Percentiles rank a stretch among this genome's conserved stretches.
These are phyloP conservation scores for Chaetoceros muelleri DNA, from an alignment of 108 stramenopile genomes.

Conservation along the genomic window DNA sequence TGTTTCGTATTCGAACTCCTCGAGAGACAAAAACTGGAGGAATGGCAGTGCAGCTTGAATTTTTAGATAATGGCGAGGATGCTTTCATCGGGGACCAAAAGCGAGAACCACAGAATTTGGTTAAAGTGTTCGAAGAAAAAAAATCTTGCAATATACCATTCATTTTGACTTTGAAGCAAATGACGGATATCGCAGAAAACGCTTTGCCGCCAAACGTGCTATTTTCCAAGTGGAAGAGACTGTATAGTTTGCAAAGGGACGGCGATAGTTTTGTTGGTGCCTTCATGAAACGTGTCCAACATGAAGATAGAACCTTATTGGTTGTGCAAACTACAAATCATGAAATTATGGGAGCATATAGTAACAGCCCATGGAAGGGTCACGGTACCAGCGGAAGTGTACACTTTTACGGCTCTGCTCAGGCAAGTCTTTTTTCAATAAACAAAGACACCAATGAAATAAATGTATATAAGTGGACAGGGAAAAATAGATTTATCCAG, in stretches of 20 bases:
- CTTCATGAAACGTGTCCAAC: constrained; percentile 50
- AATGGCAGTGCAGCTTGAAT: neutral
- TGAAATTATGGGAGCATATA: constrained; percentile 73
- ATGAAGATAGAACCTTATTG: constrained; percentile 44
- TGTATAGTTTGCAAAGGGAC: constrained; percentile 68
- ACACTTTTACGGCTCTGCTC: constrained; percentile 5
- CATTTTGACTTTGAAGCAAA: constrained; percentile 17
- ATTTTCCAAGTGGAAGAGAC: constrained; percentile 67
- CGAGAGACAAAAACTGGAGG: neutral
- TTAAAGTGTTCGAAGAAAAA: neutral
- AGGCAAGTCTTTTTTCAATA: constrained; percentile 5
- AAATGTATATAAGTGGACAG: constrained; percentile 67
- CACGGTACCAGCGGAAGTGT: constrained; percentile 3
- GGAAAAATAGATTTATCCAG: constrained; percentile 77
- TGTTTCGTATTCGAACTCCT: neutral
- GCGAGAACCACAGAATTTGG: neutral
- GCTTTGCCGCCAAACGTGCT: constrained; percentile 50
- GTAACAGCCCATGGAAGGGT: constrained; percentile 59
- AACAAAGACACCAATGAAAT: constrained; percentile 14
- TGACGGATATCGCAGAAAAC: constrained; percentile 36
- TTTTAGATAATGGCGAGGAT: neutral
- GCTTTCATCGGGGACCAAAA: neutral
- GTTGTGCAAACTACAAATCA: constrained; percentile 53
- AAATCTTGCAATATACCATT: neutral
- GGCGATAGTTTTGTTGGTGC: constrained; percentile 71